Percentiles rank a stretch among this genome's conserved stretches.
phyloP scores from a whole-genome alignment of 1,284 basidiomycete genomes.

The Ceratobasidium sp. region DNA sequence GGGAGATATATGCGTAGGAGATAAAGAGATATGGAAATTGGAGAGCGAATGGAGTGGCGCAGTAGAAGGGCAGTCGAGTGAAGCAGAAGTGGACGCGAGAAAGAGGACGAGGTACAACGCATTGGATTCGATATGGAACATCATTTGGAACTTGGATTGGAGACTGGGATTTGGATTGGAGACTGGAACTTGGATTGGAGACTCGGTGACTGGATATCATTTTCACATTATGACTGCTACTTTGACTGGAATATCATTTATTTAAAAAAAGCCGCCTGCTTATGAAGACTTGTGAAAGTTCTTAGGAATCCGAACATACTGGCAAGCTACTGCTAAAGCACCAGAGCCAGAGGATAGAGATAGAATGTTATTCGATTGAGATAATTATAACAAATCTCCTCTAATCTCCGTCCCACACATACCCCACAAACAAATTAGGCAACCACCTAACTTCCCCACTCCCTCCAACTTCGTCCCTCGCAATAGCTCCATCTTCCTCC shows the following conservation, averaged over 20 bases:
- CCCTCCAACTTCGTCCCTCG: conserved; percentile 72
- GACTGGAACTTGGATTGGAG: neutral
- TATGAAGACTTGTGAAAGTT: neutral
- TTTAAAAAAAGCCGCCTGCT: neutral
- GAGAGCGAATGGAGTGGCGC: too few relatives aligned
- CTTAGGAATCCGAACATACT: neutral
- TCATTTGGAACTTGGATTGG: too few relatives aligned
- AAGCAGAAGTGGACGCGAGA: too few relatives aligned
- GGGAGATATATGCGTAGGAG: neutral
- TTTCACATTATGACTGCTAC: neutral
- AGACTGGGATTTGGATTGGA: neutral
- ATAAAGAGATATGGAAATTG: neutral
- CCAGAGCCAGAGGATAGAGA: neutral
- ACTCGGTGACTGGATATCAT: conserved; percentile 6
- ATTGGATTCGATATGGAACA: too few relatives aligned
- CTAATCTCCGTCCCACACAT: conserved; percentile 74
- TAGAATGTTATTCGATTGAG: neutral
- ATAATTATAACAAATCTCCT: neutral
- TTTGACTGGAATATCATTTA: neutral
- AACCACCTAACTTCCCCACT: conserved; percentile 72
- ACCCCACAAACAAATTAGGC: conserved; percentile 75
- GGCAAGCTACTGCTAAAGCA: too few relatives aligned
- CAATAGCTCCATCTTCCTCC: conserved; percentile 75
- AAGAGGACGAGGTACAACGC: too few relatives aligned
- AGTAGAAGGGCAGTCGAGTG: too few relatives aligned